Base-by-base conservation (phyloP, 164 flowering plant species). In the Chimonanthus praecox region DNA sequence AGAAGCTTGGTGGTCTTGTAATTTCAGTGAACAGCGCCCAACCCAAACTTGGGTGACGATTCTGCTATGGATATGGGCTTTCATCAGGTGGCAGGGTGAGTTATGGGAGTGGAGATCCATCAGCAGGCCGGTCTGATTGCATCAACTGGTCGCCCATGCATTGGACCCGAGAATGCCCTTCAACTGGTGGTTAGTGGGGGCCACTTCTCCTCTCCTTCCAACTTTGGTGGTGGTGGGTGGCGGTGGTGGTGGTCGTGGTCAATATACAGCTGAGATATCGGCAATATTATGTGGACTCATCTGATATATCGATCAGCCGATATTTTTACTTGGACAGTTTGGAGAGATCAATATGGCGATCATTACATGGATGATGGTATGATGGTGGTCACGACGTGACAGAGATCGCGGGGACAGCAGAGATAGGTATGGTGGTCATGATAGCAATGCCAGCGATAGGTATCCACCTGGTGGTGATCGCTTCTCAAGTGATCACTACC, bases 101-200 rank as follows among this genome's bases (percentile, higher is more conserved):
- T 77, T 87, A 84, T 76, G 88, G 92, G 10, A 83, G 73, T 2
- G 88, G 90, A 63, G 94, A 89, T 76, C 80, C 89, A 75, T 58
- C 85, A 33, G 83, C 58, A n/a, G 92, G 91, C 18, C 85, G 82
- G 63, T 75, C 85, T 82, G 97, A 93, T 9, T 96, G 99, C 87
- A 93, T 94, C 82, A 94, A 86, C 82, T 96, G 99, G 97, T 4
- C 90, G 99, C n/a, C 83, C 85, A 2, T 98, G 3, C 98, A 96
- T 69, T 94, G 94, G 94, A 97, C 98, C 18, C 85, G 99, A 43
- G 99, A 95, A 54, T 95, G 98, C 75, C 98, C 97, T 21, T 85
- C 92, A 11, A 87, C 83, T 49, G 89, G 85, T 7, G 85, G 84
- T 71, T 71, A 86, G 88, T 43, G 82, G 83, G 50, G 75, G 65